Percentiles rank a stretch among this genome's conserved stretches.
phyloP scores from a whole-genome alignment of 805 yeast genomes.

The Cyberlindnera mississippiensis region DNA sequence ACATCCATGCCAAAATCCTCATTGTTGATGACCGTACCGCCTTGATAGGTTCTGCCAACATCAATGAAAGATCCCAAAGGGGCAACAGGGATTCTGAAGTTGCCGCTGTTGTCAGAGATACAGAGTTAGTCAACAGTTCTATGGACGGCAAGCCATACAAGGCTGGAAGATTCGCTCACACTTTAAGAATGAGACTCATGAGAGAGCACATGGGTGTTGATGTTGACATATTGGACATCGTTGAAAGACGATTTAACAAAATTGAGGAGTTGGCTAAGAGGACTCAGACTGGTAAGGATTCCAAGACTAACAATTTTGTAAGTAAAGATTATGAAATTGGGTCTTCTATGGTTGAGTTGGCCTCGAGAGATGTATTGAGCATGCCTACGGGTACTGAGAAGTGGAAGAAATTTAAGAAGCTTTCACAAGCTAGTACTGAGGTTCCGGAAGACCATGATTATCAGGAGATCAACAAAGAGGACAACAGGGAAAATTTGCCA shows the following conservation, averaged over 20 bases:
- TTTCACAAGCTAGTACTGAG: neutral
- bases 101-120: slow-evolving; percentile 84
- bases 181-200: slow-evolving; percentile 87
- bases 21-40: slow-evolving; percentile 92
- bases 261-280: slow-evolving; percentile 33
- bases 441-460: slow-evolving; percentile 23
- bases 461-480: slow-evolving; percentile 21
- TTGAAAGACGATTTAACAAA: slow-evolving; percentile 64
- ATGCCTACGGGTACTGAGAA: slow-evolving; percentile 43
- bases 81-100: slow-evolving; percentile 94
- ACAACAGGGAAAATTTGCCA: slow-evolving; percentile 25
- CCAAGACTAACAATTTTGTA: slow-evolving; percentile 42
- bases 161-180: slow-evolving; percentile 87
- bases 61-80: slow-evolving; percentile 93
- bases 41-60: slow-evolving; percentile 95
- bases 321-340: slow-evolving; percentile 32
- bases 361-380: slow-evolving; percentile 61
- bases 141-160: slow-evolving; percentile 82
- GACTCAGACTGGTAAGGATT: slow-evolving; percentile 20
- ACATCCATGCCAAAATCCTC: slow-evolving; percentile 89
- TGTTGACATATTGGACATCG: slow-evolving; percentile 77
- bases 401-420: slow-evolving; percentile 34
- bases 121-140: slow-evolving; percentile 54
- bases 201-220: slow-evolving; percentile 95
- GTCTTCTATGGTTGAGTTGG: slow-evolving; percentile 74